Percentiles rank a stretch among this genome's conserved stretches.
phyloP scores from a whole-genome alignment of 106 monocot species.

The Dioscorea zingiberensis region DNA sequence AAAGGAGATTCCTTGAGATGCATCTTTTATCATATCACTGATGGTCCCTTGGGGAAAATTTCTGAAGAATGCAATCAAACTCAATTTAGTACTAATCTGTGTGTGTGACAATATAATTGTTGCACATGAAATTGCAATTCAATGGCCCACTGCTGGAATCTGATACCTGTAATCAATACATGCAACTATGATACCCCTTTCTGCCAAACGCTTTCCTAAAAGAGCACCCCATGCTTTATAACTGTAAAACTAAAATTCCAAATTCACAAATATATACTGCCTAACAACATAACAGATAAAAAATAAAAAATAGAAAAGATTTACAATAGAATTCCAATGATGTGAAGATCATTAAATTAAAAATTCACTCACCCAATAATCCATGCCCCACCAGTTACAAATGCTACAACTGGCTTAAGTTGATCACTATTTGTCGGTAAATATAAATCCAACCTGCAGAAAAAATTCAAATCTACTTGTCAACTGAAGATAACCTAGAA shows the following conservation, averaged over 20 bases:
- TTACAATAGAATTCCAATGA: background rate
- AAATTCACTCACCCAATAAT: slow-evolving; percentile 85
- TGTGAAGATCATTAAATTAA: background rate
- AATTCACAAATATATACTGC: background rate
- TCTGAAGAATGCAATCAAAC: slow-evolving; percentile 20
- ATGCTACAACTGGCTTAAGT: slow-evolving; percentile 75
- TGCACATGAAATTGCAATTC: too few relatives aligned
- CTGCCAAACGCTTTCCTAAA: slow-evolving; percentile 58
- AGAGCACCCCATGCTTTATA: slow-evolving; percentile 88
- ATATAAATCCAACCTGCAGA: slow-evolving; percentile 84
- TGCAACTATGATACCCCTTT: slow-evolving; percentile 74
- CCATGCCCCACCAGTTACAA: slow-evolving; percentile 99
- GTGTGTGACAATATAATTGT: too few relatives aligned
- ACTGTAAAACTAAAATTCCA: slow-evolving; percentile 21
- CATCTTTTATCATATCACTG: slow-evolving; percentile 75
- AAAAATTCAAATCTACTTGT: slow-evolving; percentile 3
- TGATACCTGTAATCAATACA: slow-evolving; percentile 75
- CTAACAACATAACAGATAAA: background rate
- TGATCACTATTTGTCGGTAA: slow-evolving; percentile 46
- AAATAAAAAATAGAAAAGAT: background rate
- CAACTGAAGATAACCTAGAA: background rate
- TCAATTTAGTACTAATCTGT: background rate
- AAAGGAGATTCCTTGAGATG: slow-evolving; percentile 88
- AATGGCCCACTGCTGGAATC: too few relatives aligned
- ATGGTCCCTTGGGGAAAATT: slow-evolving; percentile 84